These are phyloP conservation scores for Pseudonitzschia multistriata DNA, from an alignment of 108 stramenopile species.

Conservation along the genomic window DNA sequence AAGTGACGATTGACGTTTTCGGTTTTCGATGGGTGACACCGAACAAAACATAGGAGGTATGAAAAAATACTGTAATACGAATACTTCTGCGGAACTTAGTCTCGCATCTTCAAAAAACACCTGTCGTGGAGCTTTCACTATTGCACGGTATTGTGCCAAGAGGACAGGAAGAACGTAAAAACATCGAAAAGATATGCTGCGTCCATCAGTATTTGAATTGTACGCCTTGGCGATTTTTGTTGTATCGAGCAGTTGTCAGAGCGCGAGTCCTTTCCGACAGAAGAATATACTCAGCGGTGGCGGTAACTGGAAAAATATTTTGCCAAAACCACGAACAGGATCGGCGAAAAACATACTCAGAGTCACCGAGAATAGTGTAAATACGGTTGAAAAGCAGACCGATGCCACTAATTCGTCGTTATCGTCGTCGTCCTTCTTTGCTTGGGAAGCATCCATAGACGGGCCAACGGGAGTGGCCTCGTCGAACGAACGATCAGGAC, in stretches of 20 bases:
- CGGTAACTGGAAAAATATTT: background rate
- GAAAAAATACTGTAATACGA: no score
- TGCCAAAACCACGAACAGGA: background rate
- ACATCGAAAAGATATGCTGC: background rate
- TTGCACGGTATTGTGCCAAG: no score
- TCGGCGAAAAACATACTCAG: background rate
- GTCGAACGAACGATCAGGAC: constrained; percentile 21
- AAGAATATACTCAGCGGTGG: background rate
- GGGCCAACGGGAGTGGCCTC: constrained; percentile 16
- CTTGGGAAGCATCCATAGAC: constrained; percentile 24
- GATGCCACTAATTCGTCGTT: background rate
- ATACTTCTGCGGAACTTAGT: no score
- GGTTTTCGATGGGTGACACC: background rate
- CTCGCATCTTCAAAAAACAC: no score
- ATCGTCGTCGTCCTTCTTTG: constrained; percentile 6
- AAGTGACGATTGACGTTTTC: background rate
- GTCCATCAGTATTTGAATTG: background rate
- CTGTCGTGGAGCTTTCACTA: no score
- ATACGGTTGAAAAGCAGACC: background rate
- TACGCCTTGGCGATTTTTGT: background rate
- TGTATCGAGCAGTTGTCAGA: background rate
- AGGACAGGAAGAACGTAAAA: background rate
- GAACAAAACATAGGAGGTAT: no score
- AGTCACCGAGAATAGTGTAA: background rate
- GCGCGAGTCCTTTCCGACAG: background rate